phyloP scores from a whole-genome alignment of 2,329 filamentous ascomycete species.

The Xylaria sp. region DNA sequence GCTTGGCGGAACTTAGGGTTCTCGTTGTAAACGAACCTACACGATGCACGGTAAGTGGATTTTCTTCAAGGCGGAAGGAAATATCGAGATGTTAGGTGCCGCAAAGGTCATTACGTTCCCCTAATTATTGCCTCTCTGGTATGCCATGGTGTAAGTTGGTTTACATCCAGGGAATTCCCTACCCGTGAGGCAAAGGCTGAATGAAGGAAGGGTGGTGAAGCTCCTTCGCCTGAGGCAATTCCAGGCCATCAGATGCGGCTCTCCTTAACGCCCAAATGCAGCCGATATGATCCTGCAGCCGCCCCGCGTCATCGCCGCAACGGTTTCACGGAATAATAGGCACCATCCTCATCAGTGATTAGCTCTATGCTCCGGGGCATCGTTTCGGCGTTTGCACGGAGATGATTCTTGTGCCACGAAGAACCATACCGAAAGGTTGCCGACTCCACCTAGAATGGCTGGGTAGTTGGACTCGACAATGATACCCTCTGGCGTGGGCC shows the following conservation, averaged over 20 bases:
- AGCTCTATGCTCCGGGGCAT: not conserved
- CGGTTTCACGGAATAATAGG: conserved; percentile 8
- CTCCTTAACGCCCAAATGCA: conserved; percentile 32
- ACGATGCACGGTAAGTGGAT: conserved; percentile 42
- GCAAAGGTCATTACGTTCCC: conserved; percentile 41
- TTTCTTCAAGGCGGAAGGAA: conserved; percentile 42
- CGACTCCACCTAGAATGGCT: conserved; percentile 64
- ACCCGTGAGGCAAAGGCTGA: conserved; percentile 42
- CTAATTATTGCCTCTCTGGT: conserved; percentile 29
- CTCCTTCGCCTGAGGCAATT: conserved; percentile 44
- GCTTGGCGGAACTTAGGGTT: conserved; percentile 2
- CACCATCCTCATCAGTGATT: not conserved
- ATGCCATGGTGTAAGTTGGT: conserved; percentile 38
- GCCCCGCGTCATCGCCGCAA: not conserved
- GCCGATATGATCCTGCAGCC: not conserved
- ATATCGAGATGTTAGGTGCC: conserved; percentile 38
- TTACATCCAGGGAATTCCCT: conserved; percentile 35
- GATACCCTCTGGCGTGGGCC: conserved; percentile 60
- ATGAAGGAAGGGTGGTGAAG: conserved; percentile 44
- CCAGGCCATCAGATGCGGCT: conserved; percentile 55
- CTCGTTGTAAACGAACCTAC: conserved; percentile 35
- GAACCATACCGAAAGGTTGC: conserved; percentile 49
- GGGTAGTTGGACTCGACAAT: conserved; percentile 71
- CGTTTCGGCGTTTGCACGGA: not conserved
- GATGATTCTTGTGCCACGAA: not conserved